phyloP scores from a whole-genome alignment of 257 asterid species.

The Ilex asprella region DNA sequence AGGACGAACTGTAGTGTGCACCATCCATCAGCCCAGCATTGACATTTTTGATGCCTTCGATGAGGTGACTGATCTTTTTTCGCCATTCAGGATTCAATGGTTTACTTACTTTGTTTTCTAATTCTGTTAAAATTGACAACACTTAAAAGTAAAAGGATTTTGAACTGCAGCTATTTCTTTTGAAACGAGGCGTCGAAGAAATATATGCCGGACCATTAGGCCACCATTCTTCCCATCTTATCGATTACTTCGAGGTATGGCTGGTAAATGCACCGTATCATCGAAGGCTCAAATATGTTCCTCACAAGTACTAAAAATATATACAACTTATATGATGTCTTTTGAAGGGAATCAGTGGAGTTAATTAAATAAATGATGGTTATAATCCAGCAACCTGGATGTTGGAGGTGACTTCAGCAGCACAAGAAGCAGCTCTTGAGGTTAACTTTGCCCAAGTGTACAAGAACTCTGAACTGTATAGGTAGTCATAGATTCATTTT shows the following conservation, averaged over 20 bases:
- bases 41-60: slow-evolving; percentile 90
- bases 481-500: slow-evolving; percentile 13
- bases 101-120: no score
- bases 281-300: no score
- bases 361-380: slow-evolving; percentile 43
- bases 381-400: slow-evolving; percentile 87
- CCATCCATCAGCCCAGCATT: slow-evolving; percentile 92
- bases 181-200: slow-evolving; percentile 78
- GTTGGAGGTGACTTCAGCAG: slow-evolving; percentile 59
- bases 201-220: slow-evolving; percentile 78
- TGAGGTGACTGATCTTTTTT: slow-evolving; percentile 39
- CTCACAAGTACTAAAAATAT: no score
- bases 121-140: no score
- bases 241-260: slow-evolving; percentile 55
- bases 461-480: slow-evolving; percentile 46
- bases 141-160: no score
- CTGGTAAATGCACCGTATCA: not conserved
- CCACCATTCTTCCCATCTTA: slow-evolving; percentile 39
- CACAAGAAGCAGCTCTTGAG: slow-evolving; percentile 47
- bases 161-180: slow-evolving; percentile 43
- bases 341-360: slow-evolving; percentile 38
- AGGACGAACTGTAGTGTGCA: slow-evolving; percentile 85
- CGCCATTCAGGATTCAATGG: no score
- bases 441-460: slow-evolving; percentile 52
- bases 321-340: no score